phyloP scores from a whole-genome alignment of 768 basidiomycete species.

The Royoungia palumana region DNA sequence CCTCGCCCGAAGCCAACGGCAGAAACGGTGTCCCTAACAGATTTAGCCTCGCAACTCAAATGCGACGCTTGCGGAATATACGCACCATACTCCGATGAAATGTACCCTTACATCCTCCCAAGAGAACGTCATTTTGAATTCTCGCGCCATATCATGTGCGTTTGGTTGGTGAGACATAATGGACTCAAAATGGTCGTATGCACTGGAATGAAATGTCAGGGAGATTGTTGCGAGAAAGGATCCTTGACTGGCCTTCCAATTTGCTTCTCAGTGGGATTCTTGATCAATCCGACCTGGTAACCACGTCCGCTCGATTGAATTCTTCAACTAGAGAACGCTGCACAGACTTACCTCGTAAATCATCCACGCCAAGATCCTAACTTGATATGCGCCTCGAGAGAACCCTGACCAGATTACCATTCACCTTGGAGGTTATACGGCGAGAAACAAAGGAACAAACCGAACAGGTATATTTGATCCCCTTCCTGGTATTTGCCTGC shows the following conservation, averaged over 20 bases:
- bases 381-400: slow-evolving; percentile 40
- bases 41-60: not conserved
- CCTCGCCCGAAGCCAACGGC: slow-evolving; percentile 53
- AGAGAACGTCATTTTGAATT: slow-evolving; percentile 45
- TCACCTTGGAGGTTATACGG: not conserved
- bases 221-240: not conserved
- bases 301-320: not conserved
- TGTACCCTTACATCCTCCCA: slow-evolving; percentile 42
- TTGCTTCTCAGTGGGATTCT: slow-evolving; percentile 26
- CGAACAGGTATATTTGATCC: slow-evolving; percentile 30
- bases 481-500: slow-evolving; percentile 23
- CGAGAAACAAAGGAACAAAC: slow-evolving; percentile 6
- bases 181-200: slow-evolving; percentile 16
- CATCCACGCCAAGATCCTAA: slow-evolving; percentile 38
- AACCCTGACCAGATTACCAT: slow-evolving; percentile 25
- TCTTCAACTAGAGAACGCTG: not conserved
- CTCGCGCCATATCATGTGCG: slow-evolving; percentile 14
- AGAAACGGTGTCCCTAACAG: slow-evolving; percentile 58
- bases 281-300: slow-evolving; percentile 30
- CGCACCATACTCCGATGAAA: slow-evolving; percentile 51
- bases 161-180: slow-evolving; percentile 15
- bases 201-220: slow-evolving; percentile 1
- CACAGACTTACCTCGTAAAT: slow-evolving; percentile 27
- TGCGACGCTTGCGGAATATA: not conserved
- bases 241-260: slow-evolving; percentile 17